These are phyloP conservation scores for Neurospora intermedia DNA, from an alignment of 495 filamentous ascomycete species.

Conservation along the genomic window DNA sequence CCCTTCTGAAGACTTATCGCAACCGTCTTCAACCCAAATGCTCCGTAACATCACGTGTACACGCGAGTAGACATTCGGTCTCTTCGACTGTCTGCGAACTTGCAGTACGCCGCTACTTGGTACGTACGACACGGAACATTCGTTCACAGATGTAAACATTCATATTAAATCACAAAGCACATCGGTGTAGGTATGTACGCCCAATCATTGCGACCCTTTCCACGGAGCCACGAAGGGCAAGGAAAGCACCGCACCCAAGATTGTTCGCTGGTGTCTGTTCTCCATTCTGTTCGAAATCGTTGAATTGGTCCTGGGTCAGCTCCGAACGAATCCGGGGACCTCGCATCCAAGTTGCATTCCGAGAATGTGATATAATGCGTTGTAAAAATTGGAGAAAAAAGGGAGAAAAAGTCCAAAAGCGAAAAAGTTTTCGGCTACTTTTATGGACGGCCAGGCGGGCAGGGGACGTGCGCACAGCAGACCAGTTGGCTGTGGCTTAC, in stretches of 20 bases:
- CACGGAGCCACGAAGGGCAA: conserved; percentile 23
- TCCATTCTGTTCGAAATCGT: conserved; percentile 42
- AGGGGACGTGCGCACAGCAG: background rate
- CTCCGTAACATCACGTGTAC: background rate
- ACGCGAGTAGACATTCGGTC: background rate
- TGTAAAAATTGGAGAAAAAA: conserved; percentile 39
- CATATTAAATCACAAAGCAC: background rate
- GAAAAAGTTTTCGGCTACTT: conserved; percentile 14
- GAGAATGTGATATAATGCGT: conserved; percentile 44
- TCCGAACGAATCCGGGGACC: conserved; percentile 18
- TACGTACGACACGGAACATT: background rate
- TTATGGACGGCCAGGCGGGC: background rate
- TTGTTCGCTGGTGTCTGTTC: conserved; percentile 37
- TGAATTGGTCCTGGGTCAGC: conserved; percentile 36
- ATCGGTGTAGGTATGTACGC: conserved; percentile 29
- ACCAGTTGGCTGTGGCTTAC: background rate
- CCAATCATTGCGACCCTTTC: conserved; percentile 47
- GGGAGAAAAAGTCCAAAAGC: conserved; percentile 15
- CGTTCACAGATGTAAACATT: background rate
- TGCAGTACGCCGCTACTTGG: background rate
- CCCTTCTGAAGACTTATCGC: background rate
- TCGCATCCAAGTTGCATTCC: conserved; percentile 33
- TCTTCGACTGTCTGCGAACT: background rate
- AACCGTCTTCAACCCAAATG: background rate
- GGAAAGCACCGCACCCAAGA: conserved; percentile 49